phyloP scores from a whole-genome alignment of 306 rosid genomes.

The Parietaria judaica region DNA sequence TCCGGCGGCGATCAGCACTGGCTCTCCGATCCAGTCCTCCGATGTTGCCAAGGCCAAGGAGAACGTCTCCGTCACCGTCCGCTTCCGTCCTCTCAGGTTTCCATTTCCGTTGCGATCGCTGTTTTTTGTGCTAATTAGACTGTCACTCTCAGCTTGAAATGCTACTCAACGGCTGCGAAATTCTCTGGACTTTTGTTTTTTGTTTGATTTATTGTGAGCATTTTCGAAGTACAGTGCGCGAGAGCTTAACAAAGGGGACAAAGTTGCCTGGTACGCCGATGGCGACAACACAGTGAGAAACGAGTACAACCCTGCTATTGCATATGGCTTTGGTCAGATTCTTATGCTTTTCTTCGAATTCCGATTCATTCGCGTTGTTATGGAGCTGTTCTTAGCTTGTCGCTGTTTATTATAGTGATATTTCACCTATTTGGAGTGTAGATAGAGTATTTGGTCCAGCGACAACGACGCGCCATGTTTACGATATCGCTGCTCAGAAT shows the following conservation, averaged over 20 bases:
- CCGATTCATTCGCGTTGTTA: background rate
- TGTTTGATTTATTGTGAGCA: background rate
- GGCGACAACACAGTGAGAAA: constrained; percentile 63
- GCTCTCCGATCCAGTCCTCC: constrained; percentile 24
- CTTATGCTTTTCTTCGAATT: background rate
- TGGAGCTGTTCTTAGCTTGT: background rate
- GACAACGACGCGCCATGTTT: constrained; percentile 42
- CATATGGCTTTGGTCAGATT: constrained; percentile 67
- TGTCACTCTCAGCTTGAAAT: background rate
- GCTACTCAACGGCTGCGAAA: too few relatives aligned
- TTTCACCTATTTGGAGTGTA: constrained; percentile 3
- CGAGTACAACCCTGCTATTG: constrained; percentile 53
- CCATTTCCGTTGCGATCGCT: background rate
- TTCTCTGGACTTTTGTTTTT: background rate
- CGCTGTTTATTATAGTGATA: background rate
- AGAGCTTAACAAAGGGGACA: constrained; percentile 78
- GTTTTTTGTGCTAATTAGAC: background rate
- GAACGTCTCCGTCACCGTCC: constrained; percentile 78
- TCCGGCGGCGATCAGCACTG: constrained; percentile 28
- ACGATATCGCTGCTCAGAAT: constrained; percentile 41
- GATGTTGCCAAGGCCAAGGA: constrained; percentile 61
- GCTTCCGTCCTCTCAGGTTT: constrained; percentile 85
- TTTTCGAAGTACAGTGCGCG: constrained; percentile 38
- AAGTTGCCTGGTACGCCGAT: constrained; percentile 84
- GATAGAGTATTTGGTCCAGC: constrained; percentile 54